Percentiles rank a stretch among this genome's conserved stretches.
Conservation (phyloP, 2,329 filamentous ascomycete genomes). For the Fusarium pseudoanthophilum region DNA sequence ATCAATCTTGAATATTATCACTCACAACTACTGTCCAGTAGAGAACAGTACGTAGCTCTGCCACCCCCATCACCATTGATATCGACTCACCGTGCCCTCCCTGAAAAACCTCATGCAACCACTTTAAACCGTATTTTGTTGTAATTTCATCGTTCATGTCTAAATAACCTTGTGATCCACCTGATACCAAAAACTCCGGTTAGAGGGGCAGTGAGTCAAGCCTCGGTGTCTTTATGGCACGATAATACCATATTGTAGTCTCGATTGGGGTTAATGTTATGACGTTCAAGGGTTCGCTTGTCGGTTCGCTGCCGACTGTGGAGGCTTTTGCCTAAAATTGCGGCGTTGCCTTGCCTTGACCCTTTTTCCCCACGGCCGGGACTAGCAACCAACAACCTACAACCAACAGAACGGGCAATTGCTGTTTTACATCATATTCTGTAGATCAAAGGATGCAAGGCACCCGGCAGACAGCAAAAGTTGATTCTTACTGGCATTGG, state of each 20-base stretch:
- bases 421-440: background rate
- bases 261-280: constrained; percentile 2
- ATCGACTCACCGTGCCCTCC: constrained; percentile 23
- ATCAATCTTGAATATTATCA: background rate
- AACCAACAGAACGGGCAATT: background rate
- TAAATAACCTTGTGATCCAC: background rate
- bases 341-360: constrained; percentile 3
- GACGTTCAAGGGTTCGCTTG: constrained; percentile 13
- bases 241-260: constrained; percentile 4
- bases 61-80: constrained; percentile 11
- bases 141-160: background rate
- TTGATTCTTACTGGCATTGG: background rate
- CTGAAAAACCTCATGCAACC: constrained; percentile 28
- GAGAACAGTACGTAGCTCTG: constrained; percentile 4
- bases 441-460: constrained; percentile 34
- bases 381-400: constrained; percentile 20
- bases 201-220: constrained; percentile 20
- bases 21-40: background rate
- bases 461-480: constrained; percentile 3
- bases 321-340: constrained; percentile 42
- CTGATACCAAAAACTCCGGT: constrained; percentile 11
- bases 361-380: constrained; percentile 11
- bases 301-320: constrained; percentile 25
- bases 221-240: constrained; percentile 2
- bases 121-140: constrained; percentile 19